Evolutionary conservation across 257 asterid genomes (phyloP).

Genomic region (Primulina tabacum): DNA sequence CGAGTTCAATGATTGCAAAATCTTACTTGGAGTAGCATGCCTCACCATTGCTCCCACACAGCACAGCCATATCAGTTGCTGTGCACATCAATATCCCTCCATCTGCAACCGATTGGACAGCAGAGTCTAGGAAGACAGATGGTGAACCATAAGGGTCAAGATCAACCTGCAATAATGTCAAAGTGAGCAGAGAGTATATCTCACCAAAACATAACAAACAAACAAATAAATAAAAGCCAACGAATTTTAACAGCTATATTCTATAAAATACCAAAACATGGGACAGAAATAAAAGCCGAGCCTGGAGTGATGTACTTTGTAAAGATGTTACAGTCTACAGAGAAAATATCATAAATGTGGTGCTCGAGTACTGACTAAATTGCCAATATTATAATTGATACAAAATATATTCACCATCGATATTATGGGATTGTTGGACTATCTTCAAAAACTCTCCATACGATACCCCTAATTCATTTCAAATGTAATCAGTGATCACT

Average conservation of each 20-base stretch:
- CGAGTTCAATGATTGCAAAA: conserved; percentile 17
- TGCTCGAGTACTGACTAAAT: neutral
- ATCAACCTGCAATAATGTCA: conserved; percentile 65
- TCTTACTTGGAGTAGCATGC: conserved; percentile 99
- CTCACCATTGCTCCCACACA: conserved; percentile 94
- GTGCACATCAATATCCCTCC: conserved; percentile 97
- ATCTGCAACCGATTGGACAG: conserved; percentile 86
- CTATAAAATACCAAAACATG: neutral
- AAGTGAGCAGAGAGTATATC: conserved; percentile 12
- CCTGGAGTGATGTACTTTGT: neutral
- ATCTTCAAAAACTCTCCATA: neutral
- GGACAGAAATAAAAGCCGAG: neutral
- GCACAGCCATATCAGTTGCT: conserved; percentile 98
- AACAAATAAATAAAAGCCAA: neutral
- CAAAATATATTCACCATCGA: neutral
- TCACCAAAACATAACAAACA: neutral
- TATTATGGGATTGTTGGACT: neutral
- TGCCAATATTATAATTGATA: neutral
- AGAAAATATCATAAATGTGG: neutral
- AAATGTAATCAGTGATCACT: neutral
- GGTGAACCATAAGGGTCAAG: conserved; percentile 99
- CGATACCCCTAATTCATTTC: neutral
- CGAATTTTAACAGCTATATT: neutral
- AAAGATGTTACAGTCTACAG: neutral
- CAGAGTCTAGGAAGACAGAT: conserved; percentile 90